Percentiles rank a stretch among this genome's conserved stretches.
Conservation (phyloP, 2,329 filamentous ascomycete species). For the Knoxdaviesia capensis region DNA sequence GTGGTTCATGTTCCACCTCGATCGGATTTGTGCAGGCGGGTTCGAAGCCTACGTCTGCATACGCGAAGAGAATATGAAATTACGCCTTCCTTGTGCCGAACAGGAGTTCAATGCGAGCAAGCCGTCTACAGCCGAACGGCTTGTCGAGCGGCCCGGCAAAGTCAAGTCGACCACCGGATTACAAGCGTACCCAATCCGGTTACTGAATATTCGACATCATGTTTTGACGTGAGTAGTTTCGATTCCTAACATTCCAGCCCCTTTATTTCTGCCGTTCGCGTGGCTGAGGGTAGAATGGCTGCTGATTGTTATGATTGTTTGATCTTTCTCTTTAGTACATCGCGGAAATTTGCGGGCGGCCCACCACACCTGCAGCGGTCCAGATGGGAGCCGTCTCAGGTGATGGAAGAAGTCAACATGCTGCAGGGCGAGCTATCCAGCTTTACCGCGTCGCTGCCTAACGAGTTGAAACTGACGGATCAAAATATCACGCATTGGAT, state of each 20-base stretch:
- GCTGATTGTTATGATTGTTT: not conserved
- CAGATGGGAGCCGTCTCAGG: constrained; percentile 14
- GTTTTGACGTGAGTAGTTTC: constrained; percentile 13
- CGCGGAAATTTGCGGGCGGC: constrained; percentile 6
- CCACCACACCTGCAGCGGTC: constrained; percentile 4
- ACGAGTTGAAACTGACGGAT: constrained; percentile 14
- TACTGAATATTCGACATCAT: constrained; percentile 16
- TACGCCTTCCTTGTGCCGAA: constrained; percentile 16
- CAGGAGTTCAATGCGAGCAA: constrained; percentile 13
- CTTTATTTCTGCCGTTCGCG: not conserved
- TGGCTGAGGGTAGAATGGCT: no score
- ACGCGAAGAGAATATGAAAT: constrained; percentile 16
- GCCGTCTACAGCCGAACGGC: constrained; percentile 11
- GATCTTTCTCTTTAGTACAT: constrained; percentile 2
- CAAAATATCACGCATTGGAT: constrained; percentile 14
- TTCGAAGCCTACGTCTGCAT: constrained; percentile 19
- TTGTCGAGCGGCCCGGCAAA: constrained; percentile 11
- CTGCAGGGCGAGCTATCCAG: constrained; percentile 17
- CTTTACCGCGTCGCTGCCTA: constrained; percentile 15
- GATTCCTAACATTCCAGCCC: no score
- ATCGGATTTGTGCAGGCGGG: constrained; percentile 17
- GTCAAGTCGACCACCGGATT: constrained; percentile 10
- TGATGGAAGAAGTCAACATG: constrained; percentile 16
- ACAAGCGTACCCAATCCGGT: constrained; percentile 15
- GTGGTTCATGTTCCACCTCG: constrained; percentile 18